Percentiles rank a stretch among this genome's conserved stretches.
These are phyloP conservation scores for Salvia sclarea DNA, from an alignment of 305 asterid genomes.

Conservation along the genomic window DNA sequence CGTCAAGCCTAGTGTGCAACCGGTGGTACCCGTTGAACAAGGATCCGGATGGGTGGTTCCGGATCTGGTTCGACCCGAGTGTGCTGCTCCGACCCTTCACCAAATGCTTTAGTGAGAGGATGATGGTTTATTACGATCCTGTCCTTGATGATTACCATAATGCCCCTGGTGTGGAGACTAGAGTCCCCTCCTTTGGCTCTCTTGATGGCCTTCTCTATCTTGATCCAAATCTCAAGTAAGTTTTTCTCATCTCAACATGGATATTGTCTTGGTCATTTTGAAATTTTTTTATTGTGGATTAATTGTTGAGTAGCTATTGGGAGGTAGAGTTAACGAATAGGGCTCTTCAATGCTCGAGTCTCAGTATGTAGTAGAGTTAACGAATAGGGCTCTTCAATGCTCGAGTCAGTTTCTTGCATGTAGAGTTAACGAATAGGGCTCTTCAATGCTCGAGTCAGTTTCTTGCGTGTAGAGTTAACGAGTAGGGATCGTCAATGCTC, in stretches of 20 bases:
- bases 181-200: slow-evolving; percentile 73
- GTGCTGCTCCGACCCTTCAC: slow-evolving; percentile 68
- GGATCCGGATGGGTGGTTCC: slow-evolving; percentile 81
- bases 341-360: too few relatives aligned
- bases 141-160: slow-evolving; percentile 66
- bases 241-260: neutral
- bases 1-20: slow-evolving; percentile 69
- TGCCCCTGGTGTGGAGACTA: slow-evolving; percentile 87
- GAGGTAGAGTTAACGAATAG: too few relatives aligned
- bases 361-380: too few relatives aligned
- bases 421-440: too few relatives aligned
- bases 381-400: too few relatives aligned
- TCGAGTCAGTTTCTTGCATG: too few relatives aligned
- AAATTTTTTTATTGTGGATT: too few relatives aligned
- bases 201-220: slow-evolving; percentile 58
- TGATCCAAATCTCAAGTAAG: slow-evolving; percentile 75
- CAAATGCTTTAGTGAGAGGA: slow-evolving; percentile 68
- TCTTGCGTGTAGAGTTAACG: too few relatives aligned
- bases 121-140: slow-evolving; percentile 64
- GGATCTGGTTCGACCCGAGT: slow-evolving; percentile 85
- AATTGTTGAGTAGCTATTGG: too few relatives aligned
- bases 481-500: too few relatives aligned
- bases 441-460: too few relatives aligned
- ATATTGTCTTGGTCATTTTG: too few relatives aligned
- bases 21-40: slow-evolving; percentile 58